Evolutionary conservation across 192 early-diverging fungal genomes (phyloP), one percentile per base, ranked within the genome.

Genomic region (Chytriomyces sp.): DNA sequence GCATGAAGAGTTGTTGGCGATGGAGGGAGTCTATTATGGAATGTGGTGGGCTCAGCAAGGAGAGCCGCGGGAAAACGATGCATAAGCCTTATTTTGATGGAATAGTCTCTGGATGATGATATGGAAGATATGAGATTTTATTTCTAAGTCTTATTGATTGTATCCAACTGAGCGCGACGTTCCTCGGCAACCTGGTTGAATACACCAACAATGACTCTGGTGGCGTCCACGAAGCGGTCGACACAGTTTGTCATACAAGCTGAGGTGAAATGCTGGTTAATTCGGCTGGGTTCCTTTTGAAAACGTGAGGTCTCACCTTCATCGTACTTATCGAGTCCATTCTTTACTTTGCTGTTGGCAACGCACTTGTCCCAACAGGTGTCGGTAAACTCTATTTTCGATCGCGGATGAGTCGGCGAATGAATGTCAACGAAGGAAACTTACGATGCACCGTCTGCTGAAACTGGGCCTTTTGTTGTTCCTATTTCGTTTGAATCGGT

Each of bases 1-100:
- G 0, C 98, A 99, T 76, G 88, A 89, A 19, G 84, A 92, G 64
- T 77, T 99, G 31, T 37, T 95, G 7, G 58, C 74, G 52, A 72
- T 75, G 34, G 70, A 77, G 39, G 93, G 95, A 22, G 53, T 95
- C 58, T 99, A 99, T 77, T 78, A 86, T 33, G 76, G 82, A 12
- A 98, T 99, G 96, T 99, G 96, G 96, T 70, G 71, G 17, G 89
- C 88, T 3, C 94, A 95, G 55, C 81, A 82, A 25, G 22, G 32
- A 31, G 68, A 59, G 17, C n/a, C n/a, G n/a, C n/a, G 37, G 56
- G 3, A 17, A 1, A 58, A 12, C 5, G 31, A 17, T 25, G 31
- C 26, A 32, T 30, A 58, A 58, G 56, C 3, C 17, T 12, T 5
- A 58, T 30, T 30, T 58, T 58, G 26, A 58, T 25, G 28, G 2